Conservation (phyloP, 129 eudicot species). For the Artemisia annua region DNA sequence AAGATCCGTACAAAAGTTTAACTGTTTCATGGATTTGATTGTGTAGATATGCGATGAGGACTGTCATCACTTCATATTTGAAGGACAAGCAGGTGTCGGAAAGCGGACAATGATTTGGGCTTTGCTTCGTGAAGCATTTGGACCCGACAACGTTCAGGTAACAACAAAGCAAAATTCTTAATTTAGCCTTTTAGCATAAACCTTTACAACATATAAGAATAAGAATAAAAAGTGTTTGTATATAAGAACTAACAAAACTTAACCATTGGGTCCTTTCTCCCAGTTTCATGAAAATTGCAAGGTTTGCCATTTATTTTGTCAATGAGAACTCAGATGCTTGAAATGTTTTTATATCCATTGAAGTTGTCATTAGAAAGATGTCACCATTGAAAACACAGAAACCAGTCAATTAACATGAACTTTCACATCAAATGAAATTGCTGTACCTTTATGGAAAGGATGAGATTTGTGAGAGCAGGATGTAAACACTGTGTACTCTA, state of each 20-base stretch:
- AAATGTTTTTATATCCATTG: not conserved
- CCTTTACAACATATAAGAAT: not conserved
- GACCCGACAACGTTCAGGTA: slow-evolving; percentile 65
- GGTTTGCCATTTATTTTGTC: not conserved
- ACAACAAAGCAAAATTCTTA: not conserved
- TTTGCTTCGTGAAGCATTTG: slow-evolving; percentile 61
- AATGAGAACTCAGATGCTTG: too few relatives aligned
- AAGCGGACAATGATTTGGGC: slow-evolving; percentile 93
- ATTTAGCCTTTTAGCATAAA: not conserved
- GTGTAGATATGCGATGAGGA: slow-evolving; percentile 43
- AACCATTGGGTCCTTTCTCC: not conserved
- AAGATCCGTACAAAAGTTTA: not conserved
- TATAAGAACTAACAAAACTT: not conserved
- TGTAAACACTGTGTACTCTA: too few relatives aligned
- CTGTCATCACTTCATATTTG: slow-evolving; percentile 67
- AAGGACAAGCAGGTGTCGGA: slow-evolving; percentile 84
- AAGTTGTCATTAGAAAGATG: not conserved
- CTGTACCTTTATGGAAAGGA: too few relatives aligned
- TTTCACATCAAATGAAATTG: too few relatives aligned
- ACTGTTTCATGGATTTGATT: not conserved
- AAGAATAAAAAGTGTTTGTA: not conserved
- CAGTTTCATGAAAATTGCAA: slow-evolving; percentile 4
- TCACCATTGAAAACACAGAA: too few relatives aligned
- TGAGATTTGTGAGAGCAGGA: too few relatives aligned
- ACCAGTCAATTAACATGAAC: too few relatives aligned